Evolutionary conservation across 2,329 filamentous ascomycete genomes (phyloP), one percentile per base, ranked within the genome.

Genomic region (Colletotrichum nymphaeae): DNA sequence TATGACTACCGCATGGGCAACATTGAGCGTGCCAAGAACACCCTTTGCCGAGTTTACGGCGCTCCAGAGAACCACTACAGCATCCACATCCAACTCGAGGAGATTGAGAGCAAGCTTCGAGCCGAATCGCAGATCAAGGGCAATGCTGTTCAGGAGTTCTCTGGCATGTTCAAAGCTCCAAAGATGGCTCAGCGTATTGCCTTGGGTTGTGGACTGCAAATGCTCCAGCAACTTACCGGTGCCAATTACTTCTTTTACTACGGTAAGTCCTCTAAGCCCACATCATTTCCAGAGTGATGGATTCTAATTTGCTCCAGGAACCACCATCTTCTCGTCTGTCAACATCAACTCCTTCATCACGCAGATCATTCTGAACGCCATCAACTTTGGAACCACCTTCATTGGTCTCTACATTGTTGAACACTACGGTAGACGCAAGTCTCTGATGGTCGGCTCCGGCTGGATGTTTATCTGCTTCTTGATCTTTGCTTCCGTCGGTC

Each of bases 361-460:
- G 0, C 90, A 92, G 75, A 92, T 93, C 76, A 93, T 93, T 70
- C 86, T 93, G 35, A 89, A 89, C 75, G 88, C 86, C 3, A 92
- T 94, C 76, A 94, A 94, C 78, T 92, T 93, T 12, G 84, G 86
- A 64, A 90, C 89, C 74, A 94, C 92, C 7, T 91, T 94, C 75
- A 86, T 89, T 28, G 92, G 92, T 67, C 84, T 94, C n/a, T 93
- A 91, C 78, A 84, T 93, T n/a, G 90, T 93, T 16, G 91, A 93
- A 79, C 87, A 91, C 73, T 91, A 88, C 59, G 92, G 92, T 69
- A 90, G 92, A 7, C 89, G 92, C 62, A 88, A 88, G 76, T 91
- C 89, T 3, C 84, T 94, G 2, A 89, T 93, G 59, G 79, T 83
- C 0, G 92, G 92, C n/a, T 89, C 89, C 3, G 79, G 88, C 1